Evolutionary conservation across 768 basidiomycete species (phyloP), one percentile per base, ranked within the genome.

Genomic region (Piloderma croceum): DNA sequence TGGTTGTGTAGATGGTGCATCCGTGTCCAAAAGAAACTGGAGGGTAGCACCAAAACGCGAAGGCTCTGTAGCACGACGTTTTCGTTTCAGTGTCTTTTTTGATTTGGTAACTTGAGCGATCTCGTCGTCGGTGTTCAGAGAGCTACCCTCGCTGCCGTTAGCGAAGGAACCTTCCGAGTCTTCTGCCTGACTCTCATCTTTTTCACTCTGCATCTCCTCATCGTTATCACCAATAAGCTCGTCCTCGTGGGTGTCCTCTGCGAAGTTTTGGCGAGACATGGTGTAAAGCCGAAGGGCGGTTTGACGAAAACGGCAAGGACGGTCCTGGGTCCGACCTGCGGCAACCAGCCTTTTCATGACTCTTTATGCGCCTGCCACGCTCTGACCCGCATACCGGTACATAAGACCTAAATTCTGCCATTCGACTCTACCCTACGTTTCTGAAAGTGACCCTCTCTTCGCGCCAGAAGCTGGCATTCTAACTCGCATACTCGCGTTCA

Each of bases 41-140:
- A 91, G 69, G 7, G 84, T 80, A 34, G 74, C 70, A 45, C 86
- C 89, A 52, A 91, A 91, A 40, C 75, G 76, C 22, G 78, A 73
- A 13, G 82, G 71, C 42, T 76, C 78, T 5, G 86, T 86, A 18
- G 89, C 89, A 42, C 89, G 70, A 23, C 83, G 73, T 70, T 90
- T 91, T 51, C 89, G 76, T 60, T 91, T 91, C 38, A 76, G 62
- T 0, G 88, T 91, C 59, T 88, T 82, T 42, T 74, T 79, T 12
- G 88, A 90, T 59, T 89, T 90, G 54, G 63, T 56, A 32, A 57
- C 62, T 50, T 77, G 74, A 12, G 69, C 70, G 36, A 86, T 77
- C 54, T 87, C 82, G 49, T 83, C 81, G 7, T 77, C 79, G 15
- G 78, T 81, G 50, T 80, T 71, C 15, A 58, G 57, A 15, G 62